A percentile compares a stretch with the other conserved stretches of the same genome.
Evolutionary conservation across 2,329 filamentous ascomycete genomes (phyloP).

Genomic region (Sporothrix dimorphospora): DNA sequence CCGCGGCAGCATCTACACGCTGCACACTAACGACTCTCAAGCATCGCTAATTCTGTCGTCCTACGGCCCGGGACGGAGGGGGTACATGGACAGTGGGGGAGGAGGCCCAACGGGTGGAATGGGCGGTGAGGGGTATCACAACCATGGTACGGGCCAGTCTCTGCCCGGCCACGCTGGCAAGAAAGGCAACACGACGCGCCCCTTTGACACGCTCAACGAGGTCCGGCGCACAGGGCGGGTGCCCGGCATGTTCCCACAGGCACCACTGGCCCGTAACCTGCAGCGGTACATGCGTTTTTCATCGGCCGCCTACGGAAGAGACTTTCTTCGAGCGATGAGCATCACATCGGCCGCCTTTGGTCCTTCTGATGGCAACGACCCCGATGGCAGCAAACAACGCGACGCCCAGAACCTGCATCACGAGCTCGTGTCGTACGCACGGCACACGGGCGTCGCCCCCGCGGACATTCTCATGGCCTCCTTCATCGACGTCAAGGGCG

Average conservation of each 20-base stretch:
- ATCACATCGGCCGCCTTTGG: constrained; percentile 56
- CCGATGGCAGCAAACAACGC: neutral
- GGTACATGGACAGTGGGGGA: constrained; percentile 39
- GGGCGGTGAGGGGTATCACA: neutral
- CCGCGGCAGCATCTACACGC: constrained; percentile 62
- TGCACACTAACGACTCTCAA: constrained; percentile 60
- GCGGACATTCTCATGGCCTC: constrained; percentile 68
- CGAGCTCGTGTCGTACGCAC: constrained; percentile 66
- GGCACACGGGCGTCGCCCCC: constrained; percentile 62
- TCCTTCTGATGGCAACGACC: constrained; percentile 49
- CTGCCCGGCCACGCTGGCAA: neutral
- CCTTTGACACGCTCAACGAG: constrained; percentile 49
- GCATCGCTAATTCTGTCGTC: constrained; percentile 57
- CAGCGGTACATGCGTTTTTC: constrained; percentile 68
- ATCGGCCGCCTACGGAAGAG: constrained; percentile 67
- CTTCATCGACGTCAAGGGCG: constrained; percentile 70
- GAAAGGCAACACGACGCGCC: neutral
- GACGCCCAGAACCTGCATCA: constrained; percentile 49
- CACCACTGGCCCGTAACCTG: constrained; percentile 64
- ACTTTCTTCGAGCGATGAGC: constrained; percentile 65
- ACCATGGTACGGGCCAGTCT: neutral
- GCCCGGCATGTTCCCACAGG: constrained; percentile 61
- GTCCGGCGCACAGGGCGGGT: constrained; percentile 58
- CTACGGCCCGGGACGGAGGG: constrained; percentile 41
- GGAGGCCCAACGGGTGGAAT: neutral